Evolutionary conservation across 2,329 filamentous ascomycete genomes (phyloP).

Genomic region (Dothistroma pini): DNA sequence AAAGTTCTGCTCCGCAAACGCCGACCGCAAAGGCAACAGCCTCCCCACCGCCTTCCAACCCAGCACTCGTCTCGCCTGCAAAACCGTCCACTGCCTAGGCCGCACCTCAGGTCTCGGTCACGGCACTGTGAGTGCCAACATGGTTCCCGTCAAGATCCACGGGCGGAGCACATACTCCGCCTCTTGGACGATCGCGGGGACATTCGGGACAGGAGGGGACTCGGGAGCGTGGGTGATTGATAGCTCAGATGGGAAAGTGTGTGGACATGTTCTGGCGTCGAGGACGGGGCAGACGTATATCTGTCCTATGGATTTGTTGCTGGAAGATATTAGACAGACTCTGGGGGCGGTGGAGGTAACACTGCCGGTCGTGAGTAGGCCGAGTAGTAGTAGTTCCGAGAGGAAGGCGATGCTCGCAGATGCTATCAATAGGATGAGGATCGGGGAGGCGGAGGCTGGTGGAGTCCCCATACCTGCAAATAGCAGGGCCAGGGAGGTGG

Average conservation of each 20-base stretch:
- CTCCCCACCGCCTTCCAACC: constrained; percentile 50
- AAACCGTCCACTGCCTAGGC: constrained; percentile 82
- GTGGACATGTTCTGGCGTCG: constrained; percentile 82
- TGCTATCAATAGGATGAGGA: constrained; percentile 21
- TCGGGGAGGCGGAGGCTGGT: constrained; percentile 15
- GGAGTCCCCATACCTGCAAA: constrained; percentile 21
- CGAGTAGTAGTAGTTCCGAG: constrained; percentile 7
- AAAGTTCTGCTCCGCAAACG: constrained; percentile 33
- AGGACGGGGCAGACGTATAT: constrained; percentile 79
- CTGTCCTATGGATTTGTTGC: constrained; percentile 86
- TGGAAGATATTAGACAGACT: constrained; percentile 79
- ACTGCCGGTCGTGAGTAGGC: constrained; percentile 57
- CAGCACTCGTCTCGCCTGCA: constrained; percentile 64
- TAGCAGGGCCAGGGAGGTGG: constrained; percentile 16
- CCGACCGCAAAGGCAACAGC: constrained; percentile 36
- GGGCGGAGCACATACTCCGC: constrained; percentile 77
- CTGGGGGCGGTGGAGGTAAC: constrained; percentile 67
- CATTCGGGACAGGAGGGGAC: constrained; percentile 72
- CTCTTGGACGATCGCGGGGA: constrained; percentile 60
- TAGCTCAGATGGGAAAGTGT: constrained; percentile 71
- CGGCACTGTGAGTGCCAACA: constrained; percentile 70
- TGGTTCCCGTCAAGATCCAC: constrained; percentile 83
- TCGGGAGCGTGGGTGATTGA: constrained; percentile 92
- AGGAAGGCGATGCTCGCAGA: constrained; percentile 17
- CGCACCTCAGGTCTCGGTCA: constrained; percentile 79